Percentiles rank a stretch among this genome's conserved stretches.
Evolutionary conservation across 768 basidiomycete genomes (phyloP).

Genomic region (Tephrocybe sp.): DNA sequence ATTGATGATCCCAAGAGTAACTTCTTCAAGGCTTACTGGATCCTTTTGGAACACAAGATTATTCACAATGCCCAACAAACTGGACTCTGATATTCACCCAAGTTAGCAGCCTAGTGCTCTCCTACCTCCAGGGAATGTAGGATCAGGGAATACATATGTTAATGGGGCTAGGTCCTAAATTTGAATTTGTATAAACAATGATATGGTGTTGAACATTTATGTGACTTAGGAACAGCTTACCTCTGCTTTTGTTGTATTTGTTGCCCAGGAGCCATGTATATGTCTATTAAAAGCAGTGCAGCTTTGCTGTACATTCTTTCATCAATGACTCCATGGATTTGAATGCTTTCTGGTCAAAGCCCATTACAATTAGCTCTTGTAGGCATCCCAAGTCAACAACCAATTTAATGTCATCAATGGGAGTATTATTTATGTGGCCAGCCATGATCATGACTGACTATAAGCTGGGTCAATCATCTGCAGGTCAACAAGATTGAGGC

Average conservation of each 20-base stretch:
- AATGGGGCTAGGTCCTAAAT: no score
- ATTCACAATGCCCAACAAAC: neutral
- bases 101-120: neutral
- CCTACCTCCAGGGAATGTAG: neutral
- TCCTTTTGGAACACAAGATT: neutral
- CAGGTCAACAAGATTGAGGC: no score
- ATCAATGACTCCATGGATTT: neutral
- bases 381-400: neutral
- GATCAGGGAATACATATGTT: no score
- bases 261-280: no score
- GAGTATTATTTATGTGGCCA: no score
- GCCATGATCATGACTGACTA: no score
- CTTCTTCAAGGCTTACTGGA: neutral
- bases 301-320: neutral
- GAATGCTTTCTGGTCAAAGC: neutral
- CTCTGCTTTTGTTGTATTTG: no score
- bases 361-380: neutral
- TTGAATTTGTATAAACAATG: no score
- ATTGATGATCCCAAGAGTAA: neutral
- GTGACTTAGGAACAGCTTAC: no score
- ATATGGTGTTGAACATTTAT: no score
- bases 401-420: neutral
- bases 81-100: neutral
- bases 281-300: neutral
- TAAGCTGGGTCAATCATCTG: no score